Base-by-base conservation (phyloP, 306 rosid species). In the Lotus japonicus region DNA sequence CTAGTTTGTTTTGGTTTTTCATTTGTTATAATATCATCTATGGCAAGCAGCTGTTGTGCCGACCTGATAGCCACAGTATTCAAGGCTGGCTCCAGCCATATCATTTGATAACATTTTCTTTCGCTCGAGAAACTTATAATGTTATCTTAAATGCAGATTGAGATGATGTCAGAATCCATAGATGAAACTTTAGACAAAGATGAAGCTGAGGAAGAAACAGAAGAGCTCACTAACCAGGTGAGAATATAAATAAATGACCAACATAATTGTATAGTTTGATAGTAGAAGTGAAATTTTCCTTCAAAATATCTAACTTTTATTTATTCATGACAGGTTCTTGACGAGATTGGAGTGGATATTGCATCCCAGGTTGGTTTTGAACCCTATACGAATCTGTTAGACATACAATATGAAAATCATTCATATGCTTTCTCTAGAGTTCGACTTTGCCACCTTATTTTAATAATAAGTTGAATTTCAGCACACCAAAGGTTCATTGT, bases 151-250 rank as follows among this genome's bases (percentile, higher is more conserved):
- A 16, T 86, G 78, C 90, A 92, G 98, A 92, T 88, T 77, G 98
- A 92, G 82, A 92, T 92, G 97, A 90, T 92, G 97, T 90, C 98
- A 45, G 98, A 90, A 83, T 82, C 98, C 59, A 92, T 92, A 36
- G 98, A 92, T 70, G 98, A 92, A 83, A 88, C 98, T 71, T 76
- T 92, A 71, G 98, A 92, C 84, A 92, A 90, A 76, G 98, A 92
- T 71, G 98, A 92, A 82, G 98, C 98, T 0, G 98, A 92, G 76
- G 98, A 92, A 84, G 98, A 90, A 83, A 88, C 98, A 11, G 98
- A 92, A 74, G 97, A 92, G 75, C 98, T 92, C 64, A 92, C 98
- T 21, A 90, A 90, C 83, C 98, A 92, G 98, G 98, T 89, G 9
- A 21, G 26, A 7, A 52, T 54, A 46, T 60, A 12, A 52, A 66